Base-by-base conservation (phyloP, 352 stramenopile genomes). In the Globisporangium megalacanthum region DNA sequence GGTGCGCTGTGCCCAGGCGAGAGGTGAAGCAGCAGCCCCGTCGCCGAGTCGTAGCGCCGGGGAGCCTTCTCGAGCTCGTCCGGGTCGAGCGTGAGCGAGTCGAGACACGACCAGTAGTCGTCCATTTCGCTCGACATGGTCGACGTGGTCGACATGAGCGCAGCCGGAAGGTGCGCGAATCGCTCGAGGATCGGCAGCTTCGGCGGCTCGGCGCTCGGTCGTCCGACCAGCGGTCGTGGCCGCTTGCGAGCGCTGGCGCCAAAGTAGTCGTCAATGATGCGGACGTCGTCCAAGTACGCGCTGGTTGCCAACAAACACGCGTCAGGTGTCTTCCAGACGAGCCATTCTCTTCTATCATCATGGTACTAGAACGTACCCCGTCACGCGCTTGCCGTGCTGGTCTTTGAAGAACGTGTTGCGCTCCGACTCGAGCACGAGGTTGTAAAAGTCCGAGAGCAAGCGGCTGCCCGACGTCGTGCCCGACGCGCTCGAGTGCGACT, bases 401-500 rank as follows among this genome's bases (percentile, higher is more conserved):
- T 91, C 73, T 31, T 86, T 58, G 54, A 83, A 88, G 60, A 70
- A 88, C 29, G 77, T 73, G 58, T 72, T 85, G 63, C 86, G 77
- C 54, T 88, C 78, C 25, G 73, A 75, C 52, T 92, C 82, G 19
- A 94, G 67, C 52, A 90, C 69, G 52, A 82, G 78, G 60, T 84
- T 89, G 69, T 91, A 94, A 59, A 89, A 87, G 33, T 84, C 72
- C 22, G 82, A 91, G 20, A 94, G 65, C 70, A 94, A 65, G 47
- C 82, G 82, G 57, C 79, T 85, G 13, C 84, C 83, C 1, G 76
- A 78, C 4, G 81, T 92, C 20, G 25, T 4, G 1, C 75, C 79
- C 15, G 70, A 76, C 14, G 74, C 69, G 48, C 65, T 82, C 35
- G 67, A 73, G 22, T 73, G 65, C 20, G 79, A 66, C 36, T 56